Evolutionary conservation across 1,284 basidiomycete genomes (phyloP), one percentile per base, ranked within the genome.

Genomic region (Fomitopsis palustris): DNA sequence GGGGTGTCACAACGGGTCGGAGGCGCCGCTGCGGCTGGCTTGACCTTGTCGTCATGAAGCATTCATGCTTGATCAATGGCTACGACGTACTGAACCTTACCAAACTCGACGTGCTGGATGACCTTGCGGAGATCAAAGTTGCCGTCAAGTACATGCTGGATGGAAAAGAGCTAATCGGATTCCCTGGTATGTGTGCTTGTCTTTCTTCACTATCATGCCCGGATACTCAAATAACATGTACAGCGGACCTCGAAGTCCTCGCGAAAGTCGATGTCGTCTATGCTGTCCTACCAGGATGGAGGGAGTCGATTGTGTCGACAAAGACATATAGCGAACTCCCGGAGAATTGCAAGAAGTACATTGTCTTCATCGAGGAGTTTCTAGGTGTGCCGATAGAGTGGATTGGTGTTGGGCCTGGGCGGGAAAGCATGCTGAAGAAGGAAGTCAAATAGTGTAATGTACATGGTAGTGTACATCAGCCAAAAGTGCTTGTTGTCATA

Each of bases 11-110:
- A 4, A 99, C 96, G 0, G 96, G 96, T 27, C 87, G 96, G 38
- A 81, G 92, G 55, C 84, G 96, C 62, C 90, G 97, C 57, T 96
- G 95, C 73, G 96, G 96, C 27, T 99, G 97, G 97, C 86, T 99
- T 54, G 97, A 99, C 76, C 81, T 98, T 23, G 93, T 98, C 61
- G 95, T 98, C 58, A 84, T 98, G 81, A 89, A 87, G 72, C 92
- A 98, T 76, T 98, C 96, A 29, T 88, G 83, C 70, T 77, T 94
- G 64, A 94, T 99, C 82, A 99, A 99, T 76, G 96, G 96, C 45
- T 99, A 98, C 77, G 95, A 96, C 68, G 75, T 79, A 58, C 80
- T 98, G 66, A 99, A 99, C 78, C 81, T 99, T 66, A 99, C 96
- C 63, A 99, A 99, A 75, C 86, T 99, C 59, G 96, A 99, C 69